Evolutionary conservation across 495 filamentous ascomycete genomes (phyloP).

Genomic region (Penicillium flavigenum): DNA sequence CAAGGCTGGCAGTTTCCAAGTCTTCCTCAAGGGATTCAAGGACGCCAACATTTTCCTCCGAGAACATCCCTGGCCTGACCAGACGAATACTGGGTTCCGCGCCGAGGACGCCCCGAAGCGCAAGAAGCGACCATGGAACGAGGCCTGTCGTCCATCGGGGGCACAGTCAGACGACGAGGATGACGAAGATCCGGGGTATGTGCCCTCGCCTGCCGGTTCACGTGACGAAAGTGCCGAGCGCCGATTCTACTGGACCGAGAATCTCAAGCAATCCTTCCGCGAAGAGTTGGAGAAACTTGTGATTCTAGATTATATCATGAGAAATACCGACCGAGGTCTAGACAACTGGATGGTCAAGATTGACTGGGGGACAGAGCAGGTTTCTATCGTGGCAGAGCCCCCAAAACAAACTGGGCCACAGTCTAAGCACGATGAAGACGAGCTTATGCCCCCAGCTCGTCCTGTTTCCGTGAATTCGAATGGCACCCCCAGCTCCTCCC

Average conservation of each 20-base stretch:
- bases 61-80: conserved; percentile 98
- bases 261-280: conserved; percentile 84
- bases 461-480: conserved; percentile 54
- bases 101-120: conserved; percentile 68
- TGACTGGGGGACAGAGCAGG: conserved; percentile 76
- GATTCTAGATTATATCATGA: conserved; percentile 98
- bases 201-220: conserved; percentile 40
- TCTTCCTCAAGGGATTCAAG: conserved; percentile 94
- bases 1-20: conserved; percentile 95
- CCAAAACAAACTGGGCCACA: conserved; percentile 58
- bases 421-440: conserved; percentile 46
- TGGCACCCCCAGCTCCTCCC: conserved; percentile 34
- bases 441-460: conserved; percentile 54
- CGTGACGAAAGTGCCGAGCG: conserved; percentile 50
- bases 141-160: conserved; percentile 76
- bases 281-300: conserved; percentile 97
- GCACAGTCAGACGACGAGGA: conserved; percentile 68
- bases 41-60: conserved; percentile 94
- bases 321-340: conserved; percentile 93
- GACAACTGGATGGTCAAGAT: conserved; percentile 99
- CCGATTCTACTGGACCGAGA: conserved; percentile 83
- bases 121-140: conserved; percentile 76
- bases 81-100: conserved; percentile 72
- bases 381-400: conserved; percentile 81
- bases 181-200: conserved; percentile 58